Conservation (phyloP, 192 early-diverging fungal genomes). For the Thamnidium elegans region DNA sequence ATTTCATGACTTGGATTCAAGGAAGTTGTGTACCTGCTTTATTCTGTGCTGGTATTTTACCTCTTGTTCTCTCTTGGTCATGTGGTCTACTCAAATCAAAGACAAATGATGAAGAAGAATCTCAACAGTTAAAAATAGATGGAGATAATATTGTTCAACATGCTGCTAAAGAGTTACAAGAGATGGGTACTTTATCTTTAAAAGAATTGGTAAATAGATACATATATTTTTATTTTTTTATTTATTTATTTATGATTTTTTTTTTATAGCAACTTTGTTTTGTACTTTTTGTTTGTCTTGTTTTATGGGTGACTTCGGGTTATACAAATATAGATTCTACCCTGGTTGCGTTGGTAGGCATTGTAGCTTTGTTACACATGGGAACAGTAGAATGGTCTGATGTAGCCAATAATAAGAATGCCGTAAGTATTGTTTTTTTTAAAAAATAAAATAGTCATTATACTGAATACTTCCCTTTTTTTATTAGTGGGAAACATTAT, state of each 20-base stretch:
- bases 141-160: slow-evolving; percentile 1
- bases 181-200: slow-evolving; percentile 23
- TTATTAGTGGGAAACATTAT: slow-evolving; percentile 74
- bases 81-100: slow-evolving; percentile 4
- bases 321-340: slow-evolving; percentile 61
- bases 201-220: slow-evolving; percentile 19
- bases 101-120: background rate
- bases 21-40: slow-evolving; percentile 54
- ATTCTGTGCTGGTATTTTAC: slow-evolving; percentile 15
- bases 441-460: too few species aligned
- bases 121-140: slow-evolving; percentile 8
- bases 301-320: slow-evolving; percentile 60
- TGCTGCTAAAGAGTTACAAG: slow-evolving; percentile 11
- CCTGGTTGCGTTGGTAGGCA: slow-evolving; percentile 64
- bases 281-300: slow-evolving; percentile 53
- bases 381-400: slow-evolving; percentile 66
- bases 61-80: slow-evolving; percentile 26
- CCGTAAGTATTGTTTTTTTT: too few species aligned
- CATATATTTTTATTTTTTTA: background rate
- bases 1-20: slow-evolving; percentile 60
- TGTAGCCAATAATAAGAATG: slow-evolving; percentile 60
- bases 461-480: background rate
- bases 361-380: slow-evolving; percentile 53
- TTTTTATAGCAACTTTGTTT: slow-evolving; percentile 41
- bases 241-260: too few species aligned